Conservation (phyloP, 2,329 filamentous ascomycete species). For the Myriosclerotinia duriaeana region DNA sequence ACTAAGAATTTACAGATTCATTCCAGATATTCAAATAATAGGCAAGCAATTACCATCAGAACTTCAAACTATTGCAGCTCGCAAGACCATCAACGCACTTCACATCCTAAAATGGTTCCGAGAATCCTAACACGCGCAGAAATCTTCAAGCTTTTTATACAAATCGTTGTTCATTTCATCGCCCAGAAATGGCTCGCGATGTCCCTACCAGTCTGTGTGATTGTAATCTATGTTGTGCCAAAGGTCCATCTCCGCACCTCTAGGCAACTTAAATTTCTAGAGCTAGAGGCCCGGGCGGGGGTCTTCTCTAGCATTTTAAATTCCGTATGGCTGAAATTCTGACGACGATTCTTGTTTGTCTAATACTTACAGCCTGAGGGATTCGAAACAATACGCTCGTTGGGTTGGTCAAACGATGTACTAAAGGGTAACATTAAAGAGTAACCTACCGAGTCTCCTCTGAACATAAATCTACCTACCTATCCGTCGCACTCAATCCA, state of each 20-base stretch:
- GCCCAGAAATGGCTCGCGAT: conserved; percentile 46
- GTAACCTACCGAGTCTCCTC: too few species aligned
- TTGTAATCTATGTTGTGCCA: conserved; percentile 52
- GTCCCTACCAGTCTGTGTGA: conserved; percentile 50
- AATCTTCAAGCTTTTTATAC: conserved; percentile 42
- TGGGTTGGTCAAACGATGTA: conserved; percentile 51
- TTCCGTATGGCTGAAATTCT: conserved; percentile 35
- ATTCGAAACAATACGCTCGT: conserved; percentile 55
- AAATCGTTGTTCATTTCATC: conserved; percentile 50
- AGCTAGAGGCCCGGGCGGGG: conserved; percentile 61
- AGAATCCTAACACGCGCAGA: conserved; percentile 27
- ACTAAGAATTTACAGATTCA: conserved; percentile 28
- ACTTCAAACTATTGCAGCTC: conserved; percentile 41
- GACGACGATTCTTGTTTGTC: background rate
- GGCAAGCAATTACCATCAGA: conserved; percentile 35
- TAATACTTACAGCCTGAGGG: conserved; percentile 45
- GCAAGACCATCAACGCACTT: conserved; percentile 37
- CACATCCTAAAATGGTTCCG: too few species aligned
- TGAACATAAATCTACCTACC: too few species aligned
- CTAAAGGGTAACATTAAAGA: too few species aligned
- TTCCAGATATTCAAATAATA: conserved; percentile 29
- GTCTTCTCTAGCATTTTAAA: conserved; percentile 46
- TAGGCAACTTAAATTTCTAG: conserved; percentile 58
- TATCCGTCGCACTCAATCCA: too few species aligned
- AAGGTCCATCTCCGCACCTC: conserved; percentile 60